Base-by-base conservation (phyloP, 2,329 filamentous ascomycete genomes). In the Diaporthe humulicola region DNA sequence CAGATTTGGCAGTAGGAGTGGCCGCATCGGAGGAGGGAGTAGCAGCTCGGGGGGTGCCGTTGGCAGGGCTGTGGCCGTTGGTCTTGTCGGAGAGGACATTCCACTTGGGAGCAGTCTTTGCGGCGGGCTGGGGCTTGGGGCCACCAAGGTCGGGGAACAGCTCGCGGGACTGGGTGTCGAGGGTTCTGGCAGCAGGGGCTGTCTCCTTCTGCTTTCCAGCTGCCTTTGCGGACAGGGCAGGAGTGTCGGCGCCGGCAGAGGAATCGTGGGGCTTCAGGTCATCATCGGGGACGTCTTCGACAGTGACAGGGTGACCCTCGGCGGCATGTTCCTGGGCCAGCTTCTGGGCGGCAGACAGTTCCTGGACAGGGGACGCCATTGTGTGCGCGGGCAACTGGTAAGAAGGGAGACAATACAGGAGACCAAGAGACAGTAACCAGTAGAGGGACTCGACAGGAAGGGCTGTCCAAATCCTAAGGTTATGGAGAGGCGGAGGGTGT, bases 151-250 rank as follows among this genome's bases (percentile, higher is more conserved):
- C 93, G n/a, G 97, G 97, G 89, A 99, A 99, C 75, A 94, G 88
- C 84, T 98, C 96, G 81, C 97, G 94, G 25, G 95, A 98, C 81
- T 94, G 90, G 28, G 95, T 96, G 84, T 98, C 95, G 76, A 98
- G 86, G 70, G 88, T 79, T 57, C 85, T 84, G 42, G 84, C 56
- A 56, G 67, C 72, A 22, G 74, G 52, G 67, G 71, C 45, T 38
- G 74, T 56, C 74, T 75, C 74, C 82, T 92, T 93, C 82, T 93
- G 91, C 87, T 94, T 95, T 71, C 90, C 91, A 58, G 90, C 90
- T 76, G 91, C 88, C 84, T 93, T 94, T 70, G 90, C 85, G 76
- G 91, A 91, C 79, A 89, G 82, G 61, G 86, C 85, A 73, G 88
- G 85, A 70, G 86, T 85, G 77, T 83, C 83, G 70, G 86, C 84